Evolutionary conservation across 1,284 basidiomycete species (phyloP).

Genomic region (Volvariella surrecta): DNA sequence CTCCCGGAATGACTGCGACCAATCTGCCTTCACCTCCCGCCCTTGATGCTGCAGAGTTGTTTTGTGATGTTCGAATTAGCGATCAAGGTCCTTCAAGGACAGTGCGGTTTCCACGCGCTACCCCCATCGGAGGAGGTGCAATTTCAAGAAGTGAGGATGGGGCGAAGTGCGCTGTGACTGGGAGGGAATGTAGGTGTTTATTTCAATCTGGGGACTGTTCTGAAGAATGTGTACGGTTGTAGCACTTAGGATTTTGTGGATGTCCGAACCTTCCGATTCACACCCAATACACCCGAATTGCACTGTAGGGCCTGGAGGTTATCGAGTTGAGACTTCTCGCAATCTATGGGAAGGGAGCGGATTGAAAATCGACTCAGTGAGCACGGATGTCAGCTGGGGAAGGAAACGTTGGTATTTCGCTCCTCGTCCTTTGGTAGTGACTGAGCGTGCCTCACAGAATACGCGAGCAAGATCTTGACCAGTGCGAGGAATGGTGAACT

Average conservation of each 20-base stretch:
- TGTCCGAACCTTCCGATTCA: slow-evolving; percentile 38
- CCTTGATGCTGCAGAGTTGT: too few relatives aligned
- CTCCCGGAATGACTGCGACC: too few relatives aligned
- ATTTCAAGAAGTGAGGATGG: slow-evolving; percentile 63
- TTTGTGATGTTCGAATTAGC: too few relatives aligned
- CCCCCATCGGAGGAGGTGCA: slow-evolving; percentile 50
- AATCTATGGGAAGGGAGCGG: slow-evolving; percentile 71
- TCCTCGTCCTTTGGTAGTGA: slow-evolving; percentile 2
- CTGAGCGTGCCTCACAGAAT: slow-evolving; percentile 35
- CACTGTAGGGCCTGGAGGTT: slow-evolving; percentile 45
- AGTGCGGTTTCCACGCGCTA: slow-evolving; percentile 48
- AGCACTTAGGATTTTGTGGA: slow-evolving; percentile 61
- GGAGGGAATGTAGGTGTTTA: slow-evolving; percentile 50
- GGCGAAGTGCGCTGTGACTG: slow-evolving; percentile 56
- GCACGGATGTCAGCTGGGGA: slow-evolving; percentile 79
- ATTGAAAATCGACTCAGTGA: slow-evolving; percentile 66
- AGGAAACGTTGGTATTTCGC: slow-evolving; percentile 51
- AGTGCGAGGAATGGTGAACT: slow-evolving; percentile 80
- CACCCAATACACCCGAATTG: slow-evolving; percentile 39
- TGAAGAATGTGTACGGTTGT: slow-evolving; percentile 3
- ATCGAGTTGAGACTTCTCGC: slow-evolving; percentile 55
- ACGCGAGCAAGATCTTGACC: slow-evolving; percentile 74
- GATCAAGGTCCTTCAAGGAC: slow-evolving; percentile 32
- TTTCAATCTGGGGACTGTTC: slow-evolving; percentile 5
- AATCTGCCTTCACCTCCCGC: too few relatives aligned